Evolutionary conservation across 2,329 filamentous ascomycete species (phyloP), one percentile per base, ranked within the genome.

Genomic region (Ceratocystis destructans): DNA sequence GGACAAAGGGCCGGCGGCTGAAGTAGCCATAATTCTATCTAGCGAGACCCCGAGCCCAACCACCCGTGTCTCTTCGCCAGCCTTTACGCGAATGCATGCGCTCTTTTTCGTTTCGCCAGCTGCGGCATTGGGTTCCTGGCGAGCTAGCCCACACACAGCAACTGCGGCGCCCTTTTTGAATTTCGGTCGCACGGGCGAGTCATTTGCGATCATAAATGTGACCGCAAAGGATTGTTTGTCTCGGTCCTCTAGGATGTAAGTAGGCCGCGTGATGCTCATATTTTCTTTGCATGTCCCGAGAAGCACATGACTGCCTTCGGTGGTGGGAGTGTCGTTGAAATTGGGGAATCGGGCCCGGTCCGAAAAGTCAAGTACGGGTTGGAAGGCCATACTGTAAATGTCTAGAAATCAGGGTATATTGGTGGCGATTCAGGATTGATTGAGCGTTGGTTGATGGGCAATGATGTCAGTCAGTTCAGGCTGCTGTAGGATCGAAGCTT

Each of bases 181-280:
- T 61, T 79, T 78, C 59, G 72, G 75, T 70, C 69, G 70, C 5
- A 74, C 25, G 7, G 66, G 71, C 68, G 74, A 74, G 46, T 75
- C 72, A 8, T 69, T 74, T 28, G 72, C 69, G 41, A 77, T 77
- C 67, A 78, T 77, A 66, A 79, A 81, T 0, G 77, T 76, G 6
- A 81, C 73, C 2, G 79, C 79, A 69, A 80, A 80, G 44, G 77
- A 73, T 22, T 71, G 69, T 50, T 73, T 72, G 50, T 70, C 69
- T 45, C 74, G 72, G 73, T 81, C 79, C 44, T 73, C 72, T 20
- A 75, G 75, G 64, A 80, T 76, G 1, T 80, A 74, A 3, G 79
- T 81, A 5, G 79, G 79, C 69, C 80, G 77, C 22, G 75, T 80
- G 69, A 81, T 79, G 50, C 79, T 78, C 72, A 77, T 77, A 72